A percentile compares a stretch with the other conserved stretches of the same genome.
Evolutionary conservation across 805 yeast species (phyloP).

Genomic region (Cyberlindnera mrakii): DNA sequence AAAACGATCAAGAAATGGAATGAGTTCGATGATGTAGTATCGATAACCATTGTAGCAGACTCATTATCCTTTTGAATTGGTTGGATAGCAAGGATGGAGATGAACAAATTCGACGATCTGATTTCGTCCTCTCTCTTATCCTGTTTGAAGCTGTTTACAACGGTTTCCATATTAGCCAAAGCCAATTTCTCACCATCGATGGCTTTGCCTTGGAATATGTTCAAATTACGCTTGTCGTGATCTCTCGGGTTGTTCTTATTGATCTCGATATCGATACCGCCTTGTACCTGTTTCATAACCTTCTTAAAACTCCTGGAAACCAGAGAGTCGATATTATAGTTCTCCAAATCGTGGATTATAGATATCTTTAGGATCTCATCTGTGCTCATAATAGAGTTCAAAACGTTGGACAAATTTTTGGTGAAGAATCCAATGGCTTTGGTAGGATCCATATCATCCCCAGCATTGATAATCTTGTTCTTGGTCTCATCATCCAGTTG

Average conservation of each 20-base stretch:
- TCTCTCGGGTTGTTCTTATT: constrained; percentile 24
- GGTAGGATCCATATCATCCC: constrained; percentile 15
- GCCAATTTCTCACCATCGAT: constrained; percentile 86
- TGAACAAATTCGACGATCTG: constrained; percentile 53
- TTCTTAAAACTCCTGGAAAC: constrained; percentile 50
- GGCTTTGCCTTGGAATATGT: constrained; percentile 67
- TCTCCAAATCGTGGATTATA: constrained; percentile 61
- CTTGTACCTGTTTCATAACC: constrained; percentile 73
- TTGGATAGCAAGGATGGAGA: constrained; percentile 60
- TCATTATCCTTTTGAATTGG: constrained; percentile 23
- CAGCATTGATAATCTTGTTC: constrained; percentile 20
- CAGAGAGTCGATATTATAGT: constrained; percentile 42
- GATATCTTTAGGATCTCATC: constrained; percentile 56
- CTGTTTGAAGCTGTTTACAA: constrained; percentile 39
- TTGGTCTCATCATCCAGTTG: constrained; percentile 16
- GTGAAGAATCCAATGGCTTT: constrained; percentile 23
- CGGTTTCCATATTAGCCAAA: constrained; percentile 77
- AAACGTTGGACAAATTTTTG: constrained; percentile 20
- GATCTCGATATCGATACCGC: constrained; percentile 57
- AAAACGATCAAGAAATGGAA: constrained; percentile 74
- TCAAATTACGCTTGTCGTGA: constrained; percentile 39
- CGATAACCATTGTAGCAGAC: constrained; percentile 31
- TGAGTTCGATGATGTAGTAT: constrained; percentile 36
- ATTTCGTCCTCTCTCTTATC: constrained; percentile 16
- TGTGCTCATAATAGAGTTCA: constrained; percentile 25